Percentiles rank a stretch among this genome's conserved stretches.
These are phyloP conservation scores for Parachlorella kessleri DNA, from an alignment of 139 green algal species.

Conservation along the genomic window DNA sequence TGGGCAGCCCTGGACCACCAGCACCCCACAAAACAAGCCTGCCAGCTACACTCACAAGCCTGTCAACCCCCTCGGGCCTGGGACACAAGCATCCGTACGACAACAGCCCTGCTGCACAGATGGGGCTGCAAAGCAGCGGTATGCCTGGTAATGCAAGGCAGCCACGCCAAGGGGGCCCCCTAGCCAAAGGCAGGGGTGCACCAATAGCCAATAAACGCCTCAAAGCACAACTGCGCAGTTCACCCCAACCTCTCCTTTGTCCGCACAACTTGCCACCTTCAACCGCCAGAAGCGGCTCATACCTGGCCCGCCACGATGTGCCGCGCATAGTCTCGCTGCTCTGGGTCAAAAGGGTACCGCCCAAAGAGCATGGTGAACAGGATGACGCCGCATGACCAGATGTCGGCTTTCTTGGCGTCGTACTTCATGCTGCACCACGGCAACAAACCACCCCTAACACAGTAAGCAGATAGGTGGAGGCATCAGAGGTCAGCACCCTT, in stretches of 20 bases:
- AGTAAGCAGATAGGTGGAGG: no score
- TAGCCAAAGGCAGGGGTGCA: no score
- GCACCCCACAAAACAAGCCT: no score
- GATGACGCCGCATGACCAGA: constrained; percentile 64
- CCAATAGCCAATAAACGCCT: background rate
- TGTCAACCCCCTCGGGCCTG: no score
- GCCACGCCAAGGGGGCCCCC: background rate
- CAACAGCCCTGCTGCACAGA: background rate
- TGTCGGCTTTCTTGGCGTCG: constrained; percentile 66
- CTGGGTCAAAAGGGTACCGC: constrained; percentile 87
- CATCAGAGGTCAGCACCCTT: no score
- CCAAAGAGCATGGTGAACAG: constrained; percentile 78
- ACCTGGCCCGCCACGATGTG: constrained; percentile 45
- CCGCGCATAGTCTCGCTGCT: constrained; percentile 21
- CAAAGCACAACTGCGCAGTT: background rate
- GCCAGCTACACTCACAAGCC: no score
- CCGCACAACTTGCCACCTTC: no score
- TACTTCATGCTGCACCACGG: constrained; percentile 55
- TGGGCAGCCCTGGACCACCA: no score
- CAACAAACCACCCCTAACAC: no score
- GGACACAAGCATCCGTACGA: no score
- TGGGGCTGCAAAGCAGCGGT: background rate
- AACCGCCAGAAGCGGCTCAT: constrained; percentile 54
- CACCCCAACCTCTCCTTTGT: no score
- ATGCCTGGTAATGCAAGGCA: background rate